Conservation (phyloP, 768 basidiomycete genomes). For the Asterophora lycoperdoides region DNA sequence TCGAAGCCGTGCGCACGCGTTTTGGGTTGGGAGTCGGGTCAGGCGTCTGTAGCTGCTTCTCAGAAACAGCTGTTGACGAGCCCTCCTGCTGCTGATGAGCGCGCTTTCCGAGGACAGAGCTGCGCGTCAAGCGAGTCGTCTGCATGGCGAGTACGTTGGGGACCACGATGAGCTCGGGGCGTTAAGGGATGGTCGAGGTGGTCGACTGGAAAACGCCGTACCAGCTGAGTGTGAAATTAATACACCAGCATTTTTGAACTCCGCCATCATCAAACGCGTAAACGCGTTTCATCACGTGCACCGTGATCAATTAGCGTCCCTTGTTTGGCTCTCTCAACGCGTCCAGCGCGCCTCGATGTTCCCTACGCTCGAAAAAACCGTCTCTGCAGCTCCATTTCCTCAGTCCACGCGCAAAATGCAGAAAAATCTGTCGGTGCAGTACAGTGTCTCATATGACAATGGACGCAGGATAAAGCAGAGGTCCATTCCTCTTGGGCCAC, state of each 20-base stretch:
- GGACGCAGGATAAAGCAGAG: conserved; percentile 1
- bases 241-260: conserved; percentile 29
- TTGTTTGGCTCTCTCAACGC: conserved; percentile 14
- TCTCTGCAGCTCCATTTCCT: background rate
- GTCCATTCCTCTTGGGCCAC: conserved; percentile 8
- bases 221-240: conserved; percentile 20
- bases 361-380: conserved; percentile 2
- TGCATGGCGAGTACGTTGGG: conserved; percentile 30
- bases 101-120: conserved; percentile 52
- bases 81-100: conserved; percentile 35
- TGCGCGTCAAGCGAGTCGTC: conserved; percentile 37
- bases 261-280: conserved; percentile 36
- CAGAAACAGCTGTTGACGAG: conserved; percentile 27
- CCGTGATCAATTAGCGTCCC: conserved; percentile 16
- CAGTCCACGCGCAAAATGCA: background rate
- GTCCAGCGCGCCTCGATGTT: conserved; percentile 5
- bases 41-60: conserved; percentile 51
- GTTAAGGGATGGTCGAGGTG: conserved; percentile 17
- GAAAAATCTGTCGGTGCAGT: background rate
- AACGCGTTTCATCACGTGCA: conserved; percentile 36
- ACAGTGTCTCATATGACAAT: conserved; percentile 4
- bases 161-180: conserved; percentile 15
- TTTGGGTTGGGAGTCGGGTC: conserved; percentile 63
- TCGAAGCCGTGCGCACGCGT: conserved; percentile 49
- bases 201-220: conserved; percentile 20